Conservation (phyloP, 192 early-diverging fungal species). For the Pecoramyces ruminantium region DNA sequence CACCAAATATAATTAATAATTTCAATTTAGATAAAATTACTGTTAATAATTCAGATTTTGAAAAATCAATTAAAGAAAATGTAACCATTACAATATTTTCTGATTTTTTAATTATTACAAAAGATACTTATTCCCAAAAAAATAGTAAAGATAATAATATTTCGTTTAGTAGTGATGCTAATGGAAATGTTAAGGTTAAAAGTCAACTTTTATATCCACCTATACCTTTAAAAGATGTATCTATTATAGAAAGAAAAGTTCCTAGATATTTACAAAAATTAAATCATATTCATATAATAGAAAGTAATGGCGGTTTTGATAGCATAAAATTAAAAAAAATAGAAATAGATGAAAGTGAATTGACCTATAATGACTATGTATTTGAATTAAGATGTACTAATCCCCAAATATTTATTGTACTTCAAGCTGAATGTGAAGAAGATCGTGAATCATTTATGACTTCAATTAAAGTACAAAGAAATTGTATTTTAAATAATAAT, state of each 20-base stretch:
- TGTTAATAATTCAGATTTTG: background rate
- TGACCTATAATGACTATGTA: background rate
- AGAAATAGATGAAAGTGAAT: background rate
- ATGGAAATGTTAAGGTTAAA: background rate
- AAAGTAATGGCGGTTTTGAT: background rate
- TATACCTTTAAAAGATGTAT: background rate
- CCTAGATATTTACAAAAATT: background rate
- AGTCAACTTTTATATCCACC: background rate
- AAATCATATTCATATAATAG: background rate
- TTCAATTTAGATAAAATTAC: background rate
- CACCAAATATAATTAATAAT: background rate
- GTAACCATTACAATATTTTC: background rate
- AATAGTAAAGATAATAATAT: background rate
- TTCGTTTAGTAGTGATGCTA: too few relatives aligned
- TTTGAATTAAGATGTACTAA: background rate
- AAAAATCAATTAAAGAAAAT: background rate
- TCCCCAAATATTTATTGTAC: background rate
- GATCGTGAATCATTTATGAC: background rate
- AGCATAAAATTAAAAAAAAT: background rate
- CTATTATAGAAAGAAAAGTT: background rate
- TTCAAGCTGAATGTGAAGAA: background rate
- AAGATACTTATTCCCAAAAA: background rate
- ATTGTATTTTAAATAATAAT: background rate
- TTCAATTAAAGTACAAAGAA: background rate
- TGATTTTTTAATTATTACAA: background rate